Percentiles rank a stretch among this genome's conserved stretches.
Conservation (phyloP, 805 yeast species). For the Monosporozyma aerobia region DNA sequence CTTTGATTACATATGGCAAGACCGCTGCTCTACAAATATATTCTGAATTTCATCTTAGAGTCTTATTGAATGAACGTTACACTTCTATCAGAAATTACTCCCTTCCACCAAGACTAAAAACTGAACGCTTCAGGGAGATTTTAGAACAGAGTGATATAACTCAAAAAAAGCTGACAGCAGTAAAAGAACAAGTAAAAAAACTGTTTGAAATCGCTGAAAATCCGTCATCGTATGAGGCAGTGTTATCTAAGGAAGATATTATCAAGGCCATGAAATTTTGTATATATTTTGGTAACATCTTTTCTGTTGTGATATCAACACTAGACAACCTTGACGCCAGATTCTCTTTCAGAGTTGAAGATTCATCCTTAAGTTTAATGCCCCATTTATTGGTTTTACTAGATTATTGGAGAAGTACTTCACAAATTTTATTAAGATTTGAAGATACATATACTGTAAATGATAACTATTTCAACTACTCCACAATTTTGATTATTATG, state of each 20-base stretch:
- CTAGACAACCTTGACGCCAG: conserved; percentile 18
- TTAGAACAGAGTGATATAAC: conserved; percentile 10
- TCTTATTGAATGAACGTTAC: conserved; percentile 20
- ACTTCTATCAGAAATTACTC: conserved; percentile 23
- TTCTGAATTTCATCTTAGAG: conserved; percentile 15
- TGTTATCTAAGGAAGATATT: conserved; percentile 7
- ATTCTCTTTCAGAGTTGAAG: conserved; percentile 5
- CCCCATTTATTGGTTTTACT: not conserved
- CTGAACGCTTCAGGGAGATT: conserved; percentile 13
- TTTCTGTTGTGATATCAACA: conserved; percentile 10
- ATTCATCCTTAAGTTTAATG: not conserved
- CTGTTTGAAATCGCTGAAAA: conserved; percentile 13
- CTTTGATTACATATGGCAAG: conserved; percentile 15
- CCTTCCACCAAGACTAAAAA: conserved; percentile 13
- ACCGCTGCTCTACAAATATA: conserved; percentile 13
- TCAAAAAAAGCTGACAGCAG: conserved; percentile 12
- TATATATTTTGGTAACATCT: conserved; percentile 11
- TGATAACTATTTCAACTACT: conserved; percentile 2
- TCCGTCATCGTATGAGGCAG: not conserved
- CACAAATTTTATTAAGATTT: conserved; percentile 1
- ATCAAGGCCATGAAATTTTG: conserved; percentile 10
- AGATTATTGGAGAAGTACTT: conserved; percentile 8
- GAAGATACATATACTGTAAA: conserved; percentile 2
- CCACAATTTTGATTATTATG: conserved; percentile 4
- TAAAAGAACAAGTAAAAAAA: conserved; percentile 15